These are phyloP conservation scores for Trichoderma guizhouense DNA, from an alignment of 2,329 filamentous ascomycete species.

Conservation along the genomic window DNA sequence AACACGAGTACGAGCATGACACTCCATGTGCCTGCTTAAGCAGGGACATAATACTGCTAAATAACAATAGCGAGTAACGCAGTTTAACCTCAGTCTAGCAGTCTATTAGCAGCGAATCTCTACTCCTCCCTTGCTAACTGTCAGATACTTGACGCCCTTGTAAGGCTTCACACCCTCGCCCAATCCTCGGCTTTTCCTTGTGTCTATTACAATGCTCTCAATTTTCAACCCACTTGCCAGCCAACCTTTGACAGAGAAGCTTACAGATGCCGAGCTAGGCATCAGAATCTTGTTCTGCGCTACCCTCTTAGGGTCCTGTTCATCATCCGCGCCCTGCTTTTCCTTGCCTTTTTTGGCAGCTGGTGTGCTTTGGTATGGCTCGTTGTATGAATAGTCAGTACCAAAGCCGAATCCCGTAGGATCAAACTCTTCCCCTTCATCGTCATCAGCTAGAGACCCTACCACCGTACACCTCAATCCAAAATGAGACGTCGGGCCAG, in stretches of 20 bases:
- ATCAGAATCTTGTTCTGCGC: constrained; percentile 73
- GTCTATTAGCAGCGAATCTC: constrained; percentile 56
- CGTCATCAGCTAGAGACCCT: constrained; percentile 53
- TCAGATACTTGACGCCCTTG: constrained; percentile 97
- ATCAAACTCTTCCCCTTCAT: constrained; percentile 48
- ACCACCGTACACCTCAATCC: constrained; percentile 77
- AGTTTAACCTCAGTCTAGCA: background rate
- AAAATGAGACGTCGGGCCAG: constrained; percentile 63
- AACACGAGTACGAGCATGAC: background rate
- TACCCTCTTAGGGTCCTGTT: constrained; percentile 53
- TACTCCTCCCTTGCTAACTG: constrained; percentile 63
- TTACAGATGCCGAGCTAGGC: constrained; percentile 73
- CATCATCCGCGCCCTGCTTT: constrained; percentile 30
- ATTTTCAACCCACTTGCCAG: constrained; percentile 65
- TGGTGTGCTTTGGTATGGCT: constrained; percentile 51
- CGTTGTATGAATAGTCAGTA: constrained; percentile 51
- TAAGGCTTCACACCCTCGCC: constrained; percentile 90
- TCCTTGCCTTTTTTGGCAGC: constrained; percentile 35
- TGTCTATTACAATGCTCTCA: constrained; percentile 65
- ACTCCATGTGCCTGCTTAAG: background rate
- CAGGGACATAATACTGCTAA: background rate
- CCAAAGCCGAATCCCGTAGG: constrained; percentile 51
- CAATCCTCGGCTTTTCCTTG: constrained; percentile 79
- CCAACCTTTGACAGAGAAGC: constrained; percentile 68
- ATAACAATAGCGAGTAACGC: background rate